Evolutionary conservation across 2,329 filamentous ascomycete genomes (phyloP), one percentile per base, ranked within the genome.

Genomic region (Fusarium falciforme): DNA sequence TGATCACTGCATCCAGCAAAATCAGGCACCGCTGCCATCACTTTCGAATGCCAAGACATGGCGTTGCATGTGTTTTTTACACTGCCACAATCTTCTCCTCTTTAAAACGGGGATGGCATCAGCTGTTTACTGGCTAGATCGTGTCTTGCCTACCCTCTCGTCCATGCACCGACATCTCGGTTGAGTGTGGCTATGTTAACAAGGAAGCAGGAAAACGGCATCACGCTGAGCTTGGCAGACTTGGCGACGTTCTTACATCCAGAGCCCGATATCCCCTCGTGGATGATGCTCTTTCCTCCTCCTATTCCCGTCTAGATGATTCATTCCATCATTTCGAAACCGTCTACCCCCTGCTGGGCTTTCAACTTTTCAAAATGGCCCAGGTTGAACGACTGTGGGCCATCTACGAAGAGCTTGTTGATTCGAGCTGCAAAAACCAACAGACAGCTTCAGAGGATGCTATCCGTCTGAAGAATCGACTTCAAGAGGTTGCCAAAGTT

Each of bases 151-250:
- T 52, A 17, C 47, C 47, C 16, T 54, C 35, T 58, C 33, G 58
- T 29, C 44, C 29, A 61, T 61, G 59, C 59, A 31, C 40, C 29
- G 40, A 47, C 31, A 61, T 61, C 59, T 61, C 59, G 59, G 40
- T 47, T 61, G 36, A 35, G 59, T 49, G 59, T 61, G 59, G 59
- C 59, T 61, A 61, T 61, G 59, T 40, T 61, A 31, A n/a, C 59
- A 61, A 47, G 40, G 40, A 61, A 61, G 29, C 59, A 61, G 59
- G 59, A 47, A 61, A 61, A 61, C 59, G 59, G 59, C 59, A 61
- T 61, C 29, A 38, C 20, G 2, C 29, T 35, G 40, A 61, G 40
- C 59, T 61, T 61, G 59, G 59, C 59, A 42, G 40, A 61, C 59
- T 61, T 61, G 59, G 59, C 59, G 36, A 47, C 11, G 6, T 16